phyloP scores from a whole-genome alignment of 129 eudicot genomes.

The Deinandra increscens region DNA sequence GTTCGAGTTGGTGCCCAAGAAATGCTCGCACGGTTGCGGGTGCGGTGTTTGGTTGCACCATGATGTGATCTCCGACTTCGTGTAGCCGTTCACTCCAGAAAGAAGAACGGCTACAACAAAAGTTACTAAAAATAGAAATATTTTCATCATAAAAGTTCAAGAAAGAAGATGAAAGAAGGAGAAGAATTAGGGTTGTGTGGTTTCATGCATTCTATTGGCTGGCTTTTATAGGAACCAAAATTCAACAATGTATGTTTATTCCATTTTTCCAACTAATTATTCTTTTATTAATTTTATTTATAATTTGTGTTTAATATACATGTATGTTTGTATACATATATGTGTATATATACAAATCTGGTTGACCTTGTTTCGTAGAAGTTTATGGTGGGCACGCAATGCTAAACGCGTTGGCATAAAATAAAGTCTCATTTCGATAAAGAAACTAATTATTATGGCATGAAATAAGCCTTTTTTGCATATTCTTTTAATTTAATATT shows the following conservation, averaged over 20 bases:
- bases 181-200: constrained; percentile 25
- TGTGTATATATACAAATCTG: background rate
- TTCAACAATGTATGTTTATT: constrained; percentile 7
- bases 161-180: constrained; percentile 8
- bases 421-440: background rate
- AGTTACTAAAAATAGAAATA: constrained; percentile 19
- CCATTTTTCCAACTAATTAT: constrained; percentile 27
- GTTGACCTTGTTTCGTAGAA: constrained; percentile 23
- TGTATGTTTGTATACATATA: background rate
- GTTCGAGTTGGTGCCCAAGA: constrained; percentile 40
- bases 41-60: constrained; percentile 81
- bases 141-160: constrained; percentile 17
- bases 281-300: background rate
- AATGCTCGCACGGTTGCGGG: constrained; percentile 73
- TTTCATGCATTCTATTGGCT: background rate
- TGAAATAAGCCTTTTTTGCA: constrained; percentile 21
- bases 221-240: constrained; percentile 39
- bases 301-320: background rate
- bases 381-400: constrained; percentile 27
- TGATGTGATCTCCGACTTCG: constrained; percentile 29
- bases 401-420: constrained; percentile 28
- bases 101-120: constrained; percentile 20
- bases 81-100: constrained; percentile 30
- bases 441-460: background rate
- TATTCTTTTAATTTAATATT: constrained; percentile 18